Evolutionary conservation across 139 green algal species (phyloP).

Genomic region (Ettlia oleoabundans): DNA sequence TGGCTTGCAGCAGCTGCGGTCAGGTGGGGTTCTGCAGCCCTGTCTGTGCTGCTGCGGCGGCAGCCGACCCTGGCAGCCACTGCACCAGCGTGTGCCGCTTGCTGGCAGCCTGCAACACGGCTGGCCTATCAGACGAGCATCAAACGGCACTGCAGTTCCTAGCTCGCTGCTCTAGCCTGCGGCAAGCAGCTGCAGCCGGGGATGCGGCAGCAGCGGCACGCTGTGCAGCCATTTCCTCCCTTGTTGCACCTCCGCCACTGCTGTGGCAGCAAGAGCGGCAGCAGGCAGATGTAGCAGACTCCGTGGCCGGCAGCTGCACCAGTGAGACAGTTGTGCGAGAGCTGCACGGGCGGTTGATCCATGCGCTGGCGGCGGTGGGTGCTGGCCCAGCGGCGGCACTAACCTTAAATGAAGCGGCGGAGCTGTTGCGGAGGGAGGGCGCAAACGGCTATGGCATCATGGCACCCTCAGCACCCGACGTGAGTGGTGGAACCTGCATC

Average conservation of each 20-base stretch:
- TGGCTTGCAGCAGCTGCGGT: conserved; percentile 5
- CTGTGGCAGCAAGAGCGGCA: background rate
- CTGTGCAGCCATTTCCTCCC: background rate
- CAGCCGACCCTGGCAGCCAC: conserved; percentile 45
- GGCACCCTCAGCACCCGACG: conserved; percentile 47
- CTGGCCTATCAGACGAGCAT: conserved; percentile 41
- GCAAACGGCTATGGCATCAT: conserved; percentile 82
- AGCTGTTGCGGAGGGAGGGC: conserved; percentile 68
- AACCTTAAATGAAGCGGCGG: conserved; percentile 35
- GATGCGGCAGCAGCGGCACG: conserved; percentile 4
- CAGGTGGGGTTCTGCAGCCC: conserved; percentile 31
- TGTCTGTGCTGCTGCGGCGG: conserved; percentile 32
- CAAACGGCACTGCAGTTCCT: conserved; percentile 32
- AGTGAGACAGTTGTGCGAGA: conserved; percentile 2
- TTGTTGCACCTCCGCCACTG: background rate
- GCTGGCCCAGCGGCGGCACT: background rate
- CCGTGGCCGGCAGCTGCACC: background rate
- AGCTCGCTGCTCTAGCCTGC: conserved; percentile 28
- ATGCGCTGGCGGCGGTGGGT: conserved; percentile 15
- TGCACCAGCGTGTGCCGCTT: conserved; percentile 30
- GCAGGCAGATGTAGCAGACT: background rate
- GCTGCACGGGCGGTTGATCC: conserved; percentile 40
- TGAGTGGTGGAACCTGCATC: background rate
- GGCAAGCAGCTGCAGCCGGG: background rate
- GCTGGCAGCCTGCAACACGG: conserved; percentile 38